Evolutionary conservation across 2,329 filamentous ascomycete species (phyloP).

Genomic region (Fusarium sp.): DNA sequence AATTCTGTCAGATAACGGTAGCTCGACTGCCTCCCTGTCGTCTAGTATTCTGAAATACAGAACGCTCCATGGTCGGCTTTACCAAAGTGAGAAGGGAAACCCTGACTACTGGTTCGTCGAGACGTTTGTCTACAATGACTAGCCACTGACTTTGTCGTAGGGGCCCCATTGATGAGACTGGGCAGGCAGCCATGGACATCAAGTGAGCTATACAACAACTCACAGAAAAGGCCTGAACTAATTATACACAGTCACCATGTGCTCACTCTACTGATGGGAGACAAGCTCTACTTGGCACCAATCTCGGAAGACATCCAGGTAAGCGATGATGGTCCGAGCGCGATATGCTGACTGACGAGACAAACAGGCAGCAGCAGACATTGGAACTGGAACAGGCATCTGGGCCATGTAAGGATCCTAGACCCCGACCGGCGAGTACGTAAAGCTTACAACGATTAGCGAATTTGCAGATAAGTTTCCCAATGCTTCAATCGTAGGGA

Average conservation of each 20-base stretch:
- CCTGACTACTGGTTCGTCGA: constrained; percentile 1
- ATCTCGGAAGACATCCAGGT: background rate
- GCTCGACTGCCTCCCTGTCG: background rate
- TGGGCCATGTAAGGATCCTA: constrained; percentile 1
- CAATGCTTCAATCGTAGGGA: background rate
- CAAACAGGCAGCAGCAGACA: background rate
- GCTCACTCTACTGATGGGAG: background rate
- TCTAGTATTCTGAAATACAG: constrained; percentile 6
- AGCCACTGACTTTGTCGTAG: background rate
- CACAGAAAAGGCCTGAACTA: too few species aligned
- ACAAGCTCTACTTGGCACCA: background rate
- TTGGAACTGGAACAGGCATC: constrained; percentile 16
- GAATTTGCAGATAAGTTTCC: constrained; percentile 8
- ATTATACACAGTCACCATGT: background rate
- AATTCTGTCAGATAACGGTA: background rate
- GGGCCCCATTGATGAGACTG: background rate
- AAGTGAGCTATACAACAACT: background rate
- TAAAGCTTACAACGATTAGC: background rate
- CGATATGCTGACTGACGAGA: accelerated
- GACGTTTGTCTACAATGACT: accelerated
- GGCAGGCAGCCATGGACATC: constrained; percentile 7
- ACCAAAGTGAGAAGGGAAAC: constrained; percentile 1
- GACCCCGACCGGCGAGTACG: accelerated
- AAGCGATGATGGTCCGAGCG: accelerated
- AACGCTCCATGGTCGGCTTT: background rate